Evolutionary conservation across 148 eudicot genomes (phyloP).

Genomic region (Amaranthus palmeri): DNA sequence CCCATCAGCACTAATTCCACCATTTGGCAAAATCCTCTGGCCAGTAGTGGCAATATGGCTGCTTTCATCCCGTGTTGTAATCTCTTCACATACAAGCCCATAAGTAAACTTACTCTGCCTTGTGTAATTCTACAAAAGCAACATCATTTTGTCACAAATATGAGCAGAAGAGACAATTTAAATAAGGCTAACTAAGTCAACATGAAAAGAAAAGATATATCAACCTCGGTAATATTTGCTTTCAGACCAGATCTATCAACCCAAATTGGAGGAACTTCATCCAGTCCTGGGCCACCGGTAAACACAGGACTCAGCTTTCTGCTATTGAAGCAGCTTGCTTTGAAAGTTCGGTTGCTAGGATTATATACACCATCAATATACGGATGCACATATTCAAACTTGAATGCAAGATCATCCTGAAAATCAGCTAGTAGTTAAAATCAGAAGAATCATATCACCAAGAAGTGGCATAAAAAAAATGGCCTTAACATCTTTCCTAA

Average conservation of each 20-base stretch:
- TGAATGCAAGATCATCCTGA: conserved; percentile 94
- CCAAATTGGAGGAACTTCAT: conserved; percentile 97
- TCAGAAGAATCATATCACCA: not conserved
- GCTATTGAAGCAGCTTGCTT: conserved; percentile 82
- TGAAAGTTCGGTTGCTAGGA: conserved; percentile 75
- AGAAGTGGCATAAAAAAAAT: not conserved
- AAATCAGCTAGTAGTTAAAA: conserved; percentile 14
- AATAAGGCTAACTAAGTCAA: conserved; percentile 5
- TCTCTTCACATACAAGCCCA: conserved; percentile 94
- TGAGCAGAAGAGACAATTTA: not conserved
- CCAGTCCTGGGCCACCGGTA: conserved; percentile 94
- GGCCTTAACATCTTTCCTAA: not conserved
- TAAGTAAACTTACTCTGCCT: conserved; percentile 94
- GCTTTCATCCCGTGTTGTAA: conserved; percentile 83
- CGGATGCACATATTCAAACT: conserved; percentile 96
- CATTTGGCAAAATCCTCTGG: conserved; percentile 87
- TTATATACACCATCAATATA: conserved; percentile 73
- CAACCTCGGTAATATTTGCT: conserved; percentile 89
- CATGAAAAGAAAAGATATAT: not conserved
- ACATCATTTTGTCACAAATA: not conserved
- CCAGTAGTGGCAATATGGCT: conserved; percentile 72
- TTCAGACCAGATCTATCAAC: conserved; percentile 87
- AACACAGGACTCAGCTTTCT: conserved; percentile 92
- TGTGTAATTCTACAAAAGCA: conserved; percentile 60
- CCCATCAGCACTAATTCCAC: conserved; percentile 93